Percentiles rank a stretch among this genome's conserved stretches.
phyloP scores from a whole-genome alignment of 179 eudicot genomes.

The Spergularia azorica region DNA sequence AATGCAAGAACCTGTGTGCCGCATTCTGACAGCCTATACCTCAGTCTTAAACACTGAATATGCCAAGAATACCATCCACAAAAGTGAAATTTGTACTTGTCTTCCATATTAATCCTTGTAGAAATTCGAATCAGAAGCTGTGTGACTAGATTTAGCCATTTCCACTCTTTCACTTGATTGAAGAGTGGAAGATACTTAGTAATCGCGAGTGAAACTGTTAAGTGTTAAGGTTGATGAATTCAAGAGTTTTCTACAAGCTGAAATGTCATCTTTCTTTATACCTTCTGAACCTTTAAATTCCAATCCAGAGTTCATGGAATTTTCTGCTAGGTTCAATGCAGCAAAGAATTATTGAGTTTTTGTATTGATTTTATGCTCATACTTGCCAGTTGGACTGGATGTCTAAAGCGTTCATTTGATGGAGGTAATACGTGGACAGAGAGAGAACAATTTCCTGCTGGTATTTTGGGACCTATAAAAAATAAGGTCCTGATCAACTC shows the following conservation, averaged over 20 bases:
- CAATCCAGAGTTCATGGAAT: background rate
- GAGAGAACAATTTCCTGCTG: conserved; percentile 96
- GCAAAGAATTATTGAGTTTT: background rate
- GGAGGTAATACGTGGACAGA: conserved; percentile 80
- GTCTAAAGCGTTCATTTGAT: conserved; percentile 85
- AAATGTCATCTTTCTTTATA: no score
- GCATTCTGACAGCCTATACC: background rate
- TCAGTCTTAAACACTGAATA: background rate
- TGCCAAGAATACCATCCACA: background rate
- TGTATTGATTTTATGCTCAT: background rate
- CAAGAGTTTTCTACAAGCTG: no score
- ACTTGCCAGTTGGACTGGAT: conserved; percentile 89
- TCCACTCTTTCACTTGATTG: background rate
- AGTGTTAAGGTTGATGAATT: no score
- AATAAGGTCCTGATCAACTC: conserved; percentile 57
- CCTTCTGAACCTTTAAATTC: background rate
- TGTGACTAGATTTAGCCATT: background rate
- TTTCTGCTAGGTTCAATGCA: background rate
- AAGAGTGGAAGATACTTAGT: background rate
- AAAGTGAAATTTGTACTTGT: background rate
- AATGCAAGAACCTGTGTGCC: background rate
- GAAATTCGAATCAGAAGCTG: background rate
- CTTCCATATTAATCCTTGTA: background rate
- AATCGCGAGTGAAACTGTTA: no score
- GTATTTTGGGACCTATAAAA: conserved; percentile 90